Percentiles rank a stretch among this genome's conserved stretches.
These are phyloP conservation scores for Phaeotremella fagi DNA, from an alignment of 768 basidiomycete species.

Conservation along the genomic window DNA sequence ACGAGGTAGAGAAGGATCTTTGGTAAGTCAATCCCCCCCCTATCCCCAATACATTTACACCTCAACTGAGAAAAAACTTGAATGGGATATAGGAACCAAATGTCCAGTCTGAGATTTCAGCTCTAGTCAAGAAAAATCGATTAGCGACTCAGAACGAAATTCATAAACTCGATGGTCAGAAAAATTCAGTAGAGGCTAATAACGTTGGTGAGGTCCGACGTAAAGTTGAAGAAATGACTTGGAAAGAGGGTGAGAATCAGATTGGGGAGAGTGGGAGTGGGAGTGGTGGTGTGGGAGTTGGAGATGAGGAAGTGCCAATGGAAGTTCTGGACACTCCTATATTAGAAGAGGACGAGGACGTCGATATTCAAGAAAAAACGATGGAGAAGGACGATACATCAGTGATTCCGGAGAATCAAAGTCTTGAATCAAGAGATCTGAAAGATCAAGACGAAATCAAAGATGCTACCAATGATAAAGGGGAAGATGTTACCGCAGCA, in stretches of 20 bases:
- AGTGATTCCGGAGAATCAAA: constrained; percentile 1
- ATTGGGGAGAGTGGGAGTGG: too few species aligned
- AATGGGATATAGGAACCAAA: constrained; percentile 39
- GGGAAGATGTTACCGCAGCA: background rate
- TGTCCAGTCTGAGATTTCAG: constrained; percentile 10
- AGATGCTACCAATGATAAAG: background rate
- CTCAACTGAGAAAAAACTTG: too few species aligned
- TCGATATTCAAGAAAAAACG: constrained; percentile 1
- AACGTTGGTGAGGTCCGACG: constrained; percentile 39
- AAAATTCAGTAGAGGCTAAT: constrained; percentile 19
- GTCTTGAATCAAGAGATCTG: constrained; percentile 12
- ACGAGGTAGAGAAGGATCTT: constrained; percentile 32
- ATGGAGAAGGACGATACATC: background rate
- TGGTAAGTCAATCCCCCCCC: constrained; percentile 24
- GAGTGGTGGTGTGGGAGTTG: too few species aligned
- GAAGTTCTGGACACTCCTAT: constrained; percentile 1
- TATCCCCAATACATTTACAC: too few species aligned
- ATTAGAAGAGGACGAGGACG: constrained; percentile 9
- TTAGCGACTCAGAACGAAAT: constrained; percentile 11
- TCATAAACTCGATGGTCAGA: background rate
- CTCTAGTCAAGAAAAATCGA: constrained; percentile 37
- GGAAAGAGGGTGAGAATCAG: constrained; percentile 24
- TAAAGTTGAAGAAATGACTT: constrained; percentile 40
- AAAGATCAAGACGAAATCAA: constrained; percentile 7
- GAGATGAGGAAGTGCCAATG: constrained; percentile 2